Conservation (phyloP, 169 alveolate genomes). For the Fabrea salina region DNA sequence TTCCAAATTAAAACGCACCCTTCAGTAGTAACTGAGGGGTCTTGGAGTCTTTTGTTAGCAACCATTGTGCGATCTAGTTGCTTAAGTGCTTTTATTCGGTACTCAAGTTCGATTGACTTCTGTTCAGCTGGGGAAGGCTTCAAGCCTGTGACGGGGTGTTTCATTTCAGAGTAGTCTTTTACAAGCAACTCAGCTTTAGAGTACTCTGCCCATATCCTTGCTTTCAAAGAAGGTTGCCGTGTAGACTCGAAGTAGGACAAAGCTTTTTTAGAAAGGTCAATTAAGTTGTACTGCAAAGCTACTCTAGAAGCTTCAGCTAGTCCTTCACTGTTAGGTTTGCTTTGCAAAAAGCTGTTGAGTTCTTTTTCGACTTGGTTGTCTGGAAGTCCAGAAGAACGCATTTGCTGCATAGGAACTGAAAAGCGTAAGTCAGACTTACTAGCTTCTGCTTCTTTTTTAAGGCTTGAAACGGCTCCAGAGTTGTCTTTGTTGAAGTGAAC, state of each 20-base stretch:
- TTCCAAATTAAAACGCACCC: constrained; percentile 85
- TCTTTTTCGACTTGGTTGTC: constrained; percentile 86
- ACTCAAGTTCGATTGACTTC: constrained; percentile 72
- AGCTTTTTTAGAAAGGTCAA: constrained; percentile 69
- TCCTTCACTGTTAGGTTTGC: constrained; percentile 55
- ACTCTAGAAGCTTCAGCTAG: constrained; percentile 82
- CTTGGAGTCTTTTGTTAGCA: constrained; percentile 74
- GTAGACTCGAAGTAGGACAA: constrained; percentile 61
- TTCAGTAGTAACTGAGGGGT: constrained; percentile 81
- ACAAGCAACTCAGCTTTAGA: constrained; percentile 75
- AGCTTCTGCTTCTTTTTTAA: constrained; percentile 81
- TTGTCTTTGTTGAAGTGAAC: constrained; percentile 83
- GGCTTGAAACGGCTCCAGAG: constrained; percentile 68
- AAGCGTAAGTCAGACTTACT: constrained; percentile 67
- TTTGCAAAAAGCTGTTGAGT: constrained; percentile 51
- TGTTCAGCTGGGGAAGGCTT: constrained; percentile 66
- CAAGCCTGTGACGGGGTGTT: constrained; percentile 80
- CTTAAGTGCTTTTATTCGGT: constrained; percentile 80
- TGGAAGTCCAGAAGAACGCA: constrained; percentile 78
- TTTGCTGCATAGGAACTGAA: constrained; percentile 68
- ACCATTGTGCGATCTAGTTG: constrained; percentile 81
- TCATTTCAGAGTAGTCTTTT: constrained; percentile 57
- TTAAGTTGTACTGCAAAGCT: constrained; percentile 67
- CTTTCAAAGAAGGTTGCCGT: constrained; percentile 66
- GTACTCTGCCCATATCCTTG: constrained; percentile 78